Conservation (phyloP, 2,329 filamentous ascomycete genomes). For the Aciculosporium take region DNA sequence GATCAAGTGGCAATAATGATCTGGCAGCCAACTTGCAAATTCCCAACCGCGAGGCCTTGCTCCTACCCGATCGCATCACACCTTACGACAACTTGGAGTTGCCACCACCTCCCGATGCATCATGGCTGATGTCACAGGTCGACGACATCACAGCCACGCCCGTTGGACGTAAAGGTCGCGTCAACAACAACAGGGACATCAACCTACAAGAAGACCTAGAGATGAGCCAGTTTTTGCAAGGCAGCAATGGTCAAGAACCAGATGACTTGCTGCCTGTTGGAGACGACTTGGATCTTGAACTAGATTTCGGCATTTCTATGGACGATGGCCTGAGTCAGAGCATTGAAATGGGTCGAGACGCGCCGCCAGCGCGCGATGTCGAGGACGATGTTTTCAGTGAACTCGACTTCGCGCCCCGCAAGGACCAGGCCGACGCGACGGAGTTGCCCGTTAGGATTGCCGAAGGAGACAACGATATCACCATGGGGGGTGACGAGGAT, state of each 20-base stretch:
- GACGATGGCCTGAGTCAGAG: constrained; percentile 53
- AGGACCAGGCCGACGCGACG: constrained; percentile 42
- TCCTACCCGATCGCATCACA: constrained; percentile 83
- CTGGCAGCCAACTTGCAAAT: constrained; percentile 70
- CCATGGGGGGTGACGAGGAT: constrained; percentile 45
- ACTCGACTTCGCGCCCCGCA: constrained; percentile 39
- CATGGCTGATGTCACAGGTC: constrained; percentile 65
- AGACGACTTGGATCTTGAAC: constrained; percentile 56
- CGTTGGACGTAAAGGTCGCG: constrained; percentile 41
- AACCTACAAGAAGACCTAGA: constrained; percentile 55
- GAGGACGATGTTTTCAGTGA: constrained; percentile 60
- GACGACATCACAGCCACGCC: constrained; percentile 43
- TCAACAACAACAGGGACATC: constrained; percentile 48
- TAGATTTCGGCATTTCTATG: constrained; percentile 62
- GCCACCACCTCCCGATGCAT: constrained; percentile 77
- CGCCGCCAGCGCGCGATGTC: constrained; percentile 48
- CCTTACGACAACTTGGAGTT: constrained; percentile 69
- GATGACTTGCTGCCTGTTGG: constrained; percentile 43
- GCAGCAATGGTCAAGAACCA: constrained; percentile 44
- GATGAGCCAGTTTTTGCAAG: constrained; percentile 69
- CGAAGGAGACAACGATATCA: constrained; percentile 49
- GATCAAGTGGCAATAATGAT: constrained; percentile 87
- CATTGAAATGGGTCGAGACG: constrained; percentile 84
- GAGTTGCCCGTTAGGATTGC: constrained; percentile 45
- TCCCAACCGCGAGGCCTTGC: constrained; percentile 72